Percentiles rank a stretch among this genome's conserved stretches.
Evolutionary conservation across 2,329 filamentous ascomycete genomes (phyloP).

Genomic region (Aspergillus candidus): DNA sequence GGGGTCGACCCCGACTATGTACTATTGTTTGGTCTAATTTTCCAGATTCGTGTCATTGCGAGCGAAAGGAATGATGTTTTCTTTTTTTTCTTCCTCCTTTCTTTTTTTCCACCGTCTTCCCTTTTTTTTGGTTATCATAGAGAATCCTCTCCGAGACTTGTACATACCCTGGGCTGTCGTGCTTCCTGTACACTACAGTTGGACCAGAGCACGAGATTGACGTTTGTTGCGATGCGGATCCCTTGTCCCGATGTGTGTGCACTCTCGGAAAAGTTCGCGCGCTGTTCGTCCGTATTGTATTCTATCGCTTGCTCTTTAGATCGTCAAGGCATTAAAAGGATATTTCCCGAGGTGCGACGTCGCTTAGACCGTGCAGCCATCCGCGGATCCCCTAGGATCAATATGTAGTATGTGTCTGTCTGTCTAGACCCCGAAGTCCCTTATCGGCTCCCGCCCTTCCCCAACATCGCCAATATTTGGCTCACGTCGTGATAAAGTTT

Average conservation of each 20-base stretch:
- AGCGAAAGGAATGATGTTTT: slow-evolving; percentile 37
- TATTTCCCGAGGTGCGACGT: neutral
- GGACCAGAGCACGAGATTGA: slow-evolving; percentile 34
- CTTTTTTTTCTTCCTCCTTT: slow-evolving; percentile 19
- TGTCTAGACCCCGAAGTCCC: neutral
- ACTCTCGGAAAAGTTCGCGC: neutral
- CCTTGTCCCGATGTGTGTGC: slow-evolving; percentile 4
- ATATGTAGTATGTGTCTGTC: neutral
- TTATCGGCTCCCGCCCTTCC: slow-evolving; percentile 22
- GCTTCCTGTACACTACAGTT: slow-evolving; percentile 35
- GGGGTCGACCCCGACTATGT: slow-evolving; percentile 32
- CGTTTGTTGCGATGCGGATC: slow-evolving; percentile 20
- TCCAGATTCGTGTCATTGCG: slow-evolving; percentile 36
- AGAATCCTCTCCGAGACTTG: slow-evolving; percentile 36
- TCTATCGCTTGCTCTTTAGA: neutral
- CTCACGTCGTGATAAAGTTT: slow-evolving; percentile 24
- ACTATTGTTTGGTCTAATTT: slow-evolving; percentile 40
- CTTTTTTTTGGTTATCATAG: slow-evolving; percentile 18
- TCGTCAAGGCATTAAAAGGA: slow-evolving; percentile 1
- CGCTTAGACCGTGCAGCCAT: neutral
- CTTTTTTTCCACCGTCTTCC: too few relatives aligned
- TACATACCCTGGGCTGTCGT: slow-evolving; percentile 38
- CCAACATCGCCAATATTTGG: slow-evolving; percentile 29
- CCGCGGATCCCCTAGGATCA: too few relatives aligned
- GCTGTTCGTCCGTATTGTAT: slow-evolving; percentile 1